Percentiles rank a stretch among this genome's conserved stretches.
Conservation (phyloP, 306 rosid species). For the Acacia acuminata region DNA sequence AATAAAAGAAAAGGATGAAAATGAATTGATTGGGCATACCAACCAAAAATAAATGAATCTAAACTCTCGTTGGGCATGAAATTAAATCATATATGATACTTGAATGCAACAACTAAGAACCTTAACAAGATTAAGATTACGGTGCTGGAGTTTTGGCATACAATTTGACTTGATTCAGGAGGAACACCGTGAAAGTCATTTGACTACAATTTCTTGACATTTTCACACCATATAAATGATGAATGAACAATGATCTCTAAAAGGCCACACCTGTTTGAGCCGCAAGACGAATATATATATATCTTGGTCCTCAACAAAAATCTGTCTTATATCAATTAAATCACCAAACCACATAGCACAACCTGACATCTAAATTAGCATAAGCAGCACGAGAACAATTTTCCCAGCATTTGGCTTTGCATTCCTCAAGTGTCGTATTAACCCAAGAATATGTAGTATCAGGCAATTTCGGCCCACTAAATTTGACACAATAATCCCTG, state of each 20-base stretch:
- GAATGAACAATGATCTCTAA: neutral
- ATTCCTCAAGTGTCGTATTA: slow-evolving; percentile 6
- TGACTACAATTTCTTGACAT: no score
- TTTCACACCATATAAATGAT: no score
- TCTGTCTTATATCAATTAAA: slow-evolving; percentile 29
- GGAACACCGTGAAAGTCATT: neutral
- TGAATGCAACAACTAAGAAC: neutral
- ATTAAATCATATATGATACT: neutral
- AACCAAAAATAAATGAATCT: neutral
- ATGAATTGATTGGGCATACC: neutral
- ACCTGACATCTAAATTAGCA: slow-evolving; percentile 26
- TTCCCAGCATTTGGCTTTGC: slow-evolving; percentile 18
- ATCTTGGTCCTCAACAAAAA: slow-evolving; percentile 15
- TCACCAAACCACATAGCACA: slow-evolving; percentile 44
- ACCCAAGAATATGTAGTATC: slow-evolving; percentile 26
- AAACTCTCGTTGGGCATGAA: neutral
- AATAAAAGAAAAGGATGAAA: neutral
- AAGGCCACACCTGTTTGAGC: slow-evolving; percentile 1
- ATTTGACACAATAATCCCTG: neutral
- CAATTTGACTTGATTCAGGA: neutral
- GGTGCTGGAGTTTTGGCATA: neutral
- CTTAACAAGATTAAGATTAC: neutral
- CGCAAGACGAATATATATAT: slow-evolving; percentile 32
- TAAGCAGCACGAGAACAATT: slow-evolving; percentile 36
- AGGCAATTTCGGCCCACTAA: slow-evolving; percentile 15